Conservation (phyloP, 305 asterid genomes). For the Monarda citriodora region DNA sequence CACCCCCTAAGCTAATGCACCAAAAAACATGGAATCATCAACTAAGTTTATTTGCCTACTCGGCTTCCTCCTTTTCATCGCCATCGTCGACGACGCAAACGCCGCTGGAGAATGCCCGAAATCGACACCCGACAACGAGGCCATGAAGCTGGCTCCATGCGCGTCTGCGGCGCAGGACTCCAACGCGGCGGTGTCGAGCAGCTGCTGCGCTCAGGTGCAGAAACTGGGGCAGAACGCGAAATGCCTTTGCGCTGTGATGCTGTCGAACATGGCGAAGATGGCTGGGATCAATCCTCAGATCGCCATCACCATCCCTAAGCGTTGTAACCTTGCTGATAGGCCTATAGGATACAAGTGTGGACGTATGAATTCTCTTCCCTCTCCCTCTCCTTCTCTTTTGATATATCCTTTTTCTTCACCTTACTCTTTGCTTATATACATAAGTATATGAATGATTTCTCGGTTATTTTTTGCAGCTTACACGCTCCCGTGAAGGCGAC, state of each 20-base stretch:
- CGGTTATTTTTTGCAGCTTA: slow-evolving; percentile 41
- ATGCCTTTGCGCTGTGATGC: slow-evolving; percentile 77
- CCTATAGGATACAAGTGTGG: slow-evolving; percentile 81
- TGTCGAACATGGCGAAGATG: slow-evolving; percentile 60
- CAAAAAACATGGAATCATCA: slow-evolving; percentile 11
- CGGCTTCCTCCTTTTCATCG: neutral
- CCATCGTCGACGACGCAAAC: slow-evolving; percentile 1
- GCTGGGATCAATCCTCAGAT: slow-evolving; percentile 55
- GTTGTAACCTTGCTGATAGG: slow-evolving; percentile 68
- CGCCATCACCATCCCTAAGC: slow-evolving; percentile 71
- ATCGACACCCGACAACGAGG: slow-evolving; percentile 57
- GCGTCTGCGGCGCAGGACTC: slow-evolving; percentile 53
- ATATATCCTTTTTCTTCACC: too few species aligned
- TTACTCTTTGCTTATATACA: neutral
- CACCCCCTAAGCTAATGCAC: neutral
- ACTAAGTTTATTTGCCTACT: slow-evolving; percentile 1
- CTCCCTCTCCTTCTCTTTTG: neutral
- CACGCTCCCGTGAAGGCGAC: slow-evolving; percentile 34
- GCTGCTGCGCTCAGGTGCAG: slow-evolving; percentile 62
- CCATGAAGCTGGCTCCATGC: slow-evolving; percentile 67
- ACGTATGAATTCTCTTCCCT: slow-evolving; percentile 16
- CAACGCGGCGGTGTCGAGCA: slow-evolving; percentile 35
- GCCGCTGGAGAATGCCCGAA: slow-evolving; percentile 64
- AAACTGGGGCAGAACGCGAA: slow-evolving; percentile 48
- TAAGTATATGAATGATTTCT: neutral